Evolutionary conservation across 768 basidiomycete genomes (phyloP).

Genomic region (Punctularia strigosozonata): DNA sequence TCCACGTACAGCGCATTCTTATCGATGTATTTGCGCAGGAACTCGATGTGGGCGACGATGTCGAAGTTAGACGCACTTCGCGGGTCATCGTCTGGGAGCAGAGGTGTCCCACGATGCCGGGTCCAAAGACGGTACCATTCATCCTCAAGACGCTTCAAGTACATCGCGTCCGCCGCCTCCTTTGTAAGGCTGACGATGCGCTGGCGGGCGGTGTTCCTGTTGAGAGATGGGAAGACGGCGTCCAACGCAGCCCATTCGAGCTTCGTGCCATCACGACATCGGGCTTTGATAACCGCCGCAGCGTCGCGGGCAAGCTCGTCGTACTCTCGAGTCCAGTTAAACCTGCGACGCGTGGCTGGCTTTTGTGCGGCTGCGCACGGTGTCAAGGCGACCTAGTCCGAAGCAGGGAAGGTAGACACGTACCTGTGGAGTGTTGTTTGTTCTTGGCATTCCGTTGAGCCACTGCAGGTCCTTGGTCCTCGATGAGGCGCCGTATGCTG

Average conservation of each 20-base stretch:
- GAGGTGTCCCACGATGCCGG: slow-evolving; percentile 51
- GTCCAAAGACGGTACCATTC: slow-evolving; percentile 74
- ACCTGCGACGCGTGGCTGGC: slow-evolving; percentile 38
- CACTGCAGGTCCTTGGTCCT: slow-evolving; percentile 36
- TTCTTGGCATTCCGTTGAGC: slow-evolving; percentile 10
- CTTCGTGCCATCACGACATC: slow-evolving; percentile 48
- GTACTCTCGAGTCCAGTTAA: slow-evolving; percentile 77
- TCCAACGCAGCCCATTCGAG: slow-evolving; percentile 65
- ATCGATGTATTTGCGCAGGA: slow-evolving; percentile 70
- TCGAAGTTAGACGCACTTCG: slow-evolving; percentile 64
- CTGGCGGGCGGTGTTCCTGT: slow-evolving; percentile 59
- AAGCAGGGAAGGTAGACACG: no score
- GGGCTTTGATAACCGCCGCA: slow-evolving; percentile 68
- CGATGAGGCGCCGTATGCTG: slow-evolving; percentile 37
- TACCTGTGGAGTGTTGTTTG: no score
- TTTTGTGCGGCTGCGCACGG: slow-evolving; percentile 9
- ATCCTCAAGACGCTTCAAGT: slow-evolving; percentile 69
- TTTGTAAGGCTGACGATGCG: slow-evolving; percentile 52
- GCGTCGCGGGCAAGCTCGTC: slow-evolving; percentile 86
- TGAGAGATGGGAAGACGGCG: slow-evolving; percentile 72
- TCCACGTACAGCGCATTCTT: slow-evolving; percentile 73
- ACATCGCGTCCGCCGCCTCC: slow-evolving; percentile 55
- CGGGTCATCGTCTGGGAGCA: slow-evolving; percentile 63
- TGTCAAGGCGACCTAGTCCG: no score
- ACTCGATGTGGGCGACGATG: slow-evolving; percentile 69